Conservation (phyloP, 1,284 basidiomycete species). For the Pisolithus thermaeus region DNA sequence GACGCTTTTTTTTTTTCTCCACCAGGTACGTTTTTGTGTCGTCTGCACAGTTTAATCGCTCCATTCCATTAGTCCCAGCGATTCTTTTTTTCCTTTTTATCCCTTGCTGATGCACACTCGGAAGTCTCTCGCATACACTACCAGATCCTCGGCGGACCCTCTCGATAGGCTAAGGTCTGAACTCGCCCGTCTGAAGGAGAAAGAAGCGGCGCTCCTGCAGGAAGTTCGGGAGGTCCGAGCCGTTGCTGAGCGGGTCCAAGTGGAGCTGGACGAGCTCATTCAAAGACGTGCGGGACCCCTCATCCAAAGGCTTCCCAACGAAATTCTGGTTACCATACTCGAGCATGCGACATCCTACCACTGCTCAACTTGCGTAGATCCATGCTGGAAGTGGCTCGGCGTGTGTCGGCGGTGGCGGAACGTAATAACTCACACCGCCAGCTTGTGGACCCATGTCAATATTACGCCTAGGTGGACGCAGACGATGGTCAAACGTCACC, state of each 20-base stretch:
- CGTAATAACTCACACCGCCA: constrained; percentile 1
- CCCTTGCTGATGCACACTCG: background rate
- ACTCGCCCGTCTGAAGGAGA: background rate
- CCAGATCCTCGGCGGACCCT: background rate
- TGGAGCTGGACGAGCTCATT: background rate
- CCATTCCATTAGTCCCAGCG: background rate
- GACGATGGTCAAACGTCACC: background rate
- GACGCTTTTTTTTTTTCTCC: background rate
- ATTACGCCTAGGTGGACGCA: constrained; percentile 1
- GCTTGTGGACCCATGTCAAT: constrained; percentile 1
- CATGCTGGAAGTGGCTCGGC: constrained; percentile 4
- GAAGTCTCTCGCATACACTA: background rate
- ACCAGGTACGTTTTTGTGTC: background rate
- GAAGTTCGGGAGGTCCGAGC: background rate
- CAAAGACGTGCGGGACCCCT: background rate
- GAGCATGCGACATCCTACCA: background rate
- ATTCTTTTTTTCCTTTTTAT: background rate
- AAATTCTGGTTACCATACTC: background rate
- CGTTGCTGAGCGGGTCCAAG: background rate
- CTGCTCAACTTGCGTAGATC: background rate
- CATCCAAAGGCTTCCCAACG: constrained; percentile 1
- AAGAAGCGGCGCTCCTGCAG: background rate
- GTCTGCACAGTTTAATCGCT: background rate
- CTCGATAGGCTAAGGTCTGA: background rate
- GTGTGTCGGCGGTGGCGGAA: constrained; percentile 1